Base-by-base conservation (phyloP, 805 yeast species). In the Kodamaea laetipori region DNA sequence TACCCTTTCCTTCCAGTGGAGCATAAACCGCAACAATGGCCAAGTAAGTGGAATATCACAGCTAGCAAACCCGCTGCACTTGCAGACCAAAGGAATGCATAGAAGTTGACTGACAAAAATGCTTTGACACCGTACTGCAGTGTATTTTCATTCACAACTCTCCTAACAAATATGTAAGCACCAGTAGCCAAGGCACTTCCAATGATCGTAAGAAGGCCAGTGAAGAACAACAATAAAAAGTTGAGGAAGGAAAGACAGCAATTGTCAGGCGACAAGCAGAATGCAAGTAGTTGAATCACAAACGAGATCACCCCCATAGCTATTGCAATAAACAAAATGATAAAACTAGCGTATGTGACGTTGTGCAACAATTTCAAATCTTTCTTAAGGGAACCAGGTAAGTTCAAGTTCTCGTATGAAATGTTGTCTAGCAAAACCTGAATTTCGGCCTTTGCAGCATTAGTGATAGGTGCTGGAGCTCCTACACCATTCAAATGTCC, bases 51-150 rank as follows among this genome's bases (percentile, higher is more conserved):
- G 47, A 69, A 54, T 11, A 66, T 28, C n/a, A 60, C 44, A 21
- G 66, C 55, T 11, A 40, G 18, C 23, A 50, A 33, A 2, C 51
- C 46, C 1, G 80, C 79, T 10, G 61, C 82, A 2, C 72, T 76
- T 1, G 82, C 73, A 11, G 78, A 80, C 92, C 92, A 86, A 6
- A 80, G 64, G 36, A 82, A 61, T 2, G 80, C 89, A 41, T 79
- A 74, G 51, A 76, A 83, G 39, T 64, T 61, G 13, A 67, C 63
- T 25, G 79, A 76, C 39, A 86, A 55, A 26, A 59, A 57, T 2
- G 87, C 77, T 27, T 62, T 58, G 37, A 83, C 72, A 10, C 95
- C 95, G 52, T 69, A 81, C 2, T 60, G 58, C 2, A 55, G 58
- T 9, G 64, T 62, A 24, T 67, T 65, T 26, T 78, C 64, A 53